phyloP scores from a whole-genome alignment of 225 moss, liverwort and hornwort genomes.

The Bryoerythrophyllum caledonicum region DNA sequence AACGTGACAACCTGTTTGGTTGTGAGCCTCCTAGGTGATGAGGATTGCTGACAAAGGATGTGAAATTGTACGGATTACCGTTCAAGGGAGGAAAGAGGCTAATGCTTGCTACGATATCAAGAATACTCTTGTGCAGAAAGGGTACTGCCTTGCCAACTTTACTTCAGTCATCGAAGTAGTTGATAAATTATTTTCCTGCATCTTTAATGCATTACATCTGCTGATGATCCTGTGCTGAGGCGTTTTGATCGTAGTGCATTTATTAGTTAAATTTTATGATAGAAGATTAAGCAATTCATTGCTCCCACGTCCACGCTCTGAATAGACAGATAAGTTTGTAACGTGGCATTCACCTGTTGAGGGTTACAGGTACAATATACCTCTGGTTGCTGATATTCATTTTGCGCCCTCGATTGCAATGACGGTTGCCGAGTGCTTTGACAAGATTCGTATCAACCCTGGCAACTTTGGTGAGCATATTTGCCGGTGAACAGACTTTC shows the following conservation, averaged over 20 bases:
- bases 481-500: background rate
- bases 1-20: background rate
- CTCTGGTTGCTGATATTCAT: slow-evolving; percentile 84
- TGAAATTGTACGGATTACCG: slow-evolving; percentile 83
- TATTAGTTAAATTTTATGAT: too few species aligned
- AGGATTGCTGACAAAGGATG: slow-evolving; percentile 76
- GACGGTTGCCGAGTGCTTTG: slow-evolving; percentile 84
- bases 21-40: slow-evolving; percentile 59
- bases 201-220: background rate
- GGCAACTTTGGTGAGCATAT: slow-evolving; percentile 79
- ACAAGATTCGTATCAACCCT: slow-evolving; percentile 87
- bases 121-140: slow-evolving; percentile 81
- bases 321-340: slow-evolving; percentile 13
- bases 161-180: background rate
- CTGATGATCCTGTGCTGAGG: slow-evolving; percentile 9
- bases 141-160: slow-evolving; percentile 41
- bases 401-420: slow-evolving; percentile 83
- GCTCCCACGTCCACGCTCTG: too few species aligned
- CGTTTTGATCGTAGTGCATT: too few species aligned
- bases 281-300: too few species aligned
- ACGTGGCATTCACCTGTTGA: slow-evolving; percentile 19
- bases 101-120: slow-evolving; percentile 81
- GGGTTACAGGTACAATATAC: slow-evolving; percentile 60
- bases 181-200: too few species aligned
- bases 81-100: slow-evolving; percentile 81